Evolutionary conservation across 345 rosid species (phyloP).

Genomic region (Gossypium mustelinum): DNA sequence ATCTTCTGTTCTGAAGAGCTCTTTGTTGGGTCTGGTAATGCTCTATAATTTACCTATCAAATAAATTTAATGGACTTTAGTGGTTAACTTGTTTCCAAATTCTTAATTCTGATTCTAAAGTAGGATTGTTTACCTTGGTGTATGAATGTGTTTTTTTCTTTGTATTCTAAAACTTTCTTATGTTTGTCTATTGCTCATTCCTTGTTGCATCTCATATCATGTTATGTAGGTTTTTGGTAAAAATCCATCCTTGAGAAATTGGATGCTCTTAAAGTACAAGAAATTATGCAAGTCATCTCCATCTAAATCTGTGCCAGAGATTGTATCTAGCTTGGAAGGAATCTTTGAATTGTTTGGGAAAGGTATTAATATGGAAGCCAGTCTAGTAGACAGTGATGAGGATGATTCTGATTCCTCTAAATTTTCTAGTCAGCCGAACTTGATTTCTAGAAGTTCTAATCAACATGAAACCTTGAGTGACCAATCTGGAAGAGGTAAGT

Average conservation of each 20-base stretch:
- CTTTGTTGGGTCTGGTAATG: constrained; percentile 81
- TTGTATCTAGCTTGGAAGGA: constrained; percentile 47
- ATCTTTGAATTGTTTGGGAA: constrained; percentile 45
- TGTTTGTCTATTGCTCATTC: constrained; percentile 15
- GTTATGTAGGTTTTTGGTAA: constrained; percentile 61
- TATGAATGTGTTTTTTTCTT: background rate
- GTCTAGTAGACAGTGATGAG: constrained; percentile 53
- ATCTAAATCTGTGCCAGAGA: constrained; percentile 40
- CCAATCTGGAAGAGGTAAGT: constrained; percentile 29
- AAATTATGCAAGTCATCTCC: constrained; percentile 46
- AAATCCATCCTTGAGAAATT: constrained; percentile 53
- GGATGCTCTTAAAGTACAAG: constrained; percentile 64
- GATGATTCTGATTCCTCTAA: constrained; percentile 43
- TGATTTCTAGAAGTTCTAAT: constrained; percentile 29
- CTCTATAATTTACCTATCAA: background rate
- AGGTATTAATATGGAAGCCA: constrained; percentile 43
- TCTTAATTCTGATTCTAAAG: background rate
- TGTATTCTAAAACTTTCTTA: background rate
- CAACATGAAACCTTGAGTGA: constrained; percentile 29
- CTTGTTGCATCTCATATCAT: constrained; percentile 16
- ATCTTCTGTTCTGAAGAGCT: constrained; percentile 34
- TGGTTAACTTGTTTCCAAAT: background rate
- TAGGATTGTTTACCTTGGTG: background rate
- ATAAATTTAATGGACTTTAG: background rate
- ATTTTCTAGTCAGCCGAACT: constrained; percentile 23